These are phyloP conservation scores for Helianthus tuberosus DNA, from an alignment of 129 eudicot species.

Conservation along the genomic window DNA sequence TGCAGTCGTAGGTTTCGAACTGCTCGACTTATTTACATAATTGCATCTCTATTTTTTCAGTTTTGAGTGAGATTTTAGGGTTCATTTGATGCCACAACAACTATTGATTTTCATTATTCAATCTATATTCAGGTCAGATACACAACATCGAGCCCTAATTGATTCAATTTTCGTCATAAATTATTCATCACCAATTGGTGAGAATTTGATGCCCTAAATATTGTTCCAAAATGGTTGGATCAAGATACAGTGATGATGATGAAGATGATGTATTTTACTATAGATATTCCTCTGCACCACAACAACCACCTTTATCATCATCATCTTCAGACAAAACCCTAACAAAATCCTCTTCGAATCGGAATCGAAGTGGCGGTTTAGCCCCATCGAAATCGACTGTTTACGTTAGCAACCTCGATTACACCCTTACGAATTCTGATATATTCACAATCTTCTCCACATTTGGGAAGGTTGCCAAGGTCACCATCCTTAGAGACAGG, in stretches of 20 bases:
- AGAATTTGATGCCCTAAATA: too few relatives aligned
- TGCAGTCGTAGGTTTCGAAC: too few relatives aligned
- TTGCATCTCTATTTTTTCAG: too few relatives aligned
- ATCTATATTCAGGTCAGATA: too few relatives aligned
- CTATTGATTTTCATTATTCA: too few relatives aligned
- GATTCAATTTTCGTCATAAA: too few relatives aligned
- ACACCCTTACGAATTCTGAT: constrained; percentile 77
- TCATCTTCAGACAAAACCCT: constrained; percentile 34
- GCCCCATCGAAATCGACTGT: constrained; percentile 97
- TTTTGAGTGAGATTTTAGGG: too few relatives aligned
- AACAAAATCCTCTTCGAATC: constrained; percentile 34
- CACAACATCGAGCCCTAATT: too few relatives aligned
- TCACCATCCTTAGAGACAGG: constrained; percentile 75
- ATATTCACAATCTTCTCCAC: constrained; percentile 90
- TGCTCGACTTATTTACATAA: too few relatives aligned
- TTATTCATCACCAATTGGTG: too few relatives aligned
- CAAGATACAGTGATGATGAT: constrained; percentile 53
- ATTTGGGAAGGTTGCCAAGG: constrained; percentile 93
- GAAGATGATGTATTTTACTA: constrained; percentile 79
- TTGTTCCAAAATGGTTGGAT: constrained; percentile 46
- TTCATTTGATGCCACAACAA: too few relatives aligned
- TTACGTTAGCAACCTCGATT: constrained; percentile 80
- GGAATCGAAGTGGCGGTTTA: constrained; percentile 64
- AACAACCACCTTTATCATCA: constrained; percentile 43
- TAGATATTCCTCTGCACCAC: constrained; percentile 62